phyloP scores from a whole-genome alignment of 257 asterid species.

The Leonotis leonurus region DNA sequence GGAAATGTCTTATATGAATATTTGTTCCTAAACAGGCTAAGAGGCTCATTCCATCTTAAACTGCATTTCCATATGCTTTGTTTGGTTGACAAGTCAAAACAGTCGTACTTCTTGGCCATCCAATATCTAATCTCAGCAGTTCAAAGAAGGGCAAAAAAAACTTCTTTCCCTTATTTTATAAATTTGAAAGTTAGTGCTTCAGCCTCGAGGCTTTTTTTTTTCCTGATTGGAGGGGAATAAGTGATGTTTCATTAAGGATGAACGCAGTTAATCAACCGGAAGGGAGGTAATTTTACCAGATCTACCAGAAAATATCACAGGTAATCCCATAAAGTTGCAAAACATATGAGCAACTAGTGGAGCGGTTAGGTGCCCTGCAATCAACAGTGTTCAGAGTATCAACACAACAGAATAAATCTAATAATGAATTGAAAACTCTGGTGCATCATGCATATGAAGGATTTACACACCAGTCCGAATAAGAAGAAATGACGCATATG shows the following conservation, averaged over 20 bases:
- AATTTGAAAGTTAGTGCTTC: neutral
- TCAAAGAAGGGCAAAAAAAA: no score
- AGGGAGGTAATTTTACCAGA: constrained; percentile 44
- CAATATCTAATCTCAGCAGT: no score
- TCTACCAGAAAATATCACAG: constrained; percentile 46
- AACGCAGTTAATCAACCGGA: neutral
- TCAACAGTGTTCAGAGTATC: neutral
- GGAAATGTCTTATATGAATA: no score
- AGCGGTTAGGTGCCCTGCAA: constrained; percentile 70
- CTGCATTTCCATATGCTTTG: no score
- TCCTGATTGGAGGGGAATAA: neutral
- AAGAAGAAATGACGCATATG: constrained; percentile 82
- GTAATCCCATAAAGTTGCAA: constrained; percentile 94
- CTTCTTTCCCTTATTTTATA: neutral
- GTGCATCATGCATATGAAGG: neutral
- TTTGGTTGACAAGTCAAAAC: no score
- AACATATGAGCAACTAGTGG: constrained; percentile 86
- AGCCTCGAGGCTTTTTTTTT: neutral
- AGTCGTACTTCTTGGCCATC: no score
- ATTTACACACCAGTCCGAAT: constrained; percentile 72
- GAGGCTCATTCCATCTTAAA: no score
- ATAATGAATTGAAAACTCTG: neutral
- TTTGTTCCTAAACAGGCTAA: no score
- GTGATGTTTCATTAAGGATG: neutral
- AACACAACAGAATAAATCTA: constrained; percentile 5